A percentile compares a stretch with the other conserved stretches of the same genome.
Evolutionary conservation across 805 yeast genomes (phyloP).

Genomic region (Spencermartinsiella europaea): DNA sequence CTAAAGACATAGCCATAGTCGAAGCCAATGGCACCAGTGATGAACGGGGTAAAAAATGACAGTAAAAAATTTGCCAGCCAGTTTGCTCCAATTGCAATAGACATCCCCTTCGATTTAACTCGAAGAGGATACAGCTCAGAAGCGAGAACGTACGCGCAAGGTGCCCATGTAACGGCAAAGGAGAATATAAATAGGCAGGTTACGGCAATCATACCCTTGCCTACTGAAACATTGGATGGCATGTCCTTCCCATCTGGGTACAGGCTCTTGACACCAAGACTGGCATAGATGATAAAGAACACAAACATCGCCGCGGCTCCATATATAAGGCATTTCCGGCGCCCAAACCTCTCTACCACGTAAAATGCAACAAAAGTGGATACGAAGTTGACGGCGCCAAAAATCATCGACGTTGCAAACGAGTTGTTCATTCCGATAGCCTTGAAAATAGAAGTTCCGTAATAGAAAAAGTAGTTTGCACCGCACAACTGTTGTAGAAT

Average conservation of each 20-base stretch:
- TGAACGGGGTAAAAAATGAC: constrained; percentile 63
- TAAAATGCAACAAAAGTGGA: constrained; percentile 46
- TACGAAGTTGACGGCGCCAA: constrained; percentile 49
- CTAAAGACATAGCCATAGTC: constrained; percentile 59
- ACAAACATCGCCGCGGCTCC: constrained; percentile 48
- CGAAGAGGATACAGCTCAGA: constrained; percentile 58
- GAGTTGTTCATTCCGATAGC: constrained; percentile 43
- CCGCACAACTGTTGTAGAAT: constrained; percentile 61
- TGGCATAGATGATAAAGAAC: constrained; percentile 48
- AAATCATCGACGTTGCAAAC: constrained; percentile 48
- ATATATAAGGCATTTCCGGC: constrained; percentile 41
- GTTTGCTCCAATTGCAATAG: constrained; percentile 46
- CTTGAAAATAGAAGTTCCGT: constrained; percentile 53
- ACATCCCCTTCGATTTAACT: constrained; percentile 61
- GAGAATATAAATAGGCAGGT: constrained; percentile 48
- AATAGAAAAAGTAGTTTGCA: constrained; percentile 63
- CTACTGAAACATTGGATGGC: constrained; percentile 35
- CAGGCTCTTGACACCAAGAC: constrained; percentile 40
- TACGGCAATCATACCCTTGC: constrained; percentile 50
- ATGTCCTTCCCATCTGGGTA: constrained; percentile 32
- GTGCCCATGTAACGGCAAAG: constrained; percentile 57
- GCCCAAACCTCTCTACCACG: constrained; percentile 48
- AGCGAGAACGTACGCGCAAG: constrained; percentile 65
- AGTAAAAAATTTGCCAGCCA: constrained; percentile 47
- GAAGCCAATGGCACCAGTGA: constrained; percentile 57